Evolutionary conservation across 805 yeast genomes (phyloP).

Genomic region (Maudiozyma saulgeensis): DNA sequence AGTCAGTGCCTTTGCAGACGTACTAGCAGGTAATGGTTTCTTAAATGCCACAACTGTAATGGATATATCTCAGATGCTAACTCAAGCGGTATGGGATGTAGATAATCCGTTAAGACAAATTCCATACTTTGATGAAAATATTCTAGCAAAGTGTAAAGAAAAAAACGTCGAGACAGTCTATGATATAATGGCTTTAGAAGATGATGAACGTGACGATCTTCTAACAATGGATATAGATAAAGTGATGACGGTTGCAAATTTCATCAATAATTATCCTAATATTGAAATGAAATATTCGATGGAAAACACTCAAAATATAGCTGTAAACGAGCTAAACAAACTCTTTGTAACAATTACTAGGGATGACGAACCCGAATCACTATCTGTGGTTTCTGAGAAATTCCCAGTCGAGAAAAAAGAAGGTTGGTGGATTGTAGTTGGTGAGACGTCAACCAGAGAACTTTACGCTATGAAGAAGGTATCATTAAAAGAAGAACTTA

Average conservation of each 20-base stretch:
- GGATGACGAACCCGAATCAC: conserved; percentile 72
- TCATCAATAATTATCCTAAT: conserved; percentile 85
- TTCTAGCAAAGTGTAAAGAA: conserved; percentile 45
- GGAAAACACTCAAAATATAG: conserved; percentile 33
- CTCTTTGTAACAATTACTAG: conserved; percentile 45
- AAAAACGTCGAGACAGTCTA: conserved; percentile 59
- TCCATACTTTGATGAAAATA: conserved; percentile 47
- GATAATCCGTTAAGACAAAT: conserved; percentile 74
- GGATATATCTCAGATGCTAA: conserved; percentile 82
- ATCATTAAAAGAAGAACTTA: conserved; percentile 41
- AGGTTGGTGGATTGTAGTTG: conserved; percentile 83
- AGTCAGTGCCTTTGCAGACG: conserved; percentile 61
- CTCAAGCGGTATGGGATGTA: conserved; percentile 77
- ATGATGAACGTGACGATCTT: conserved; percentile 56
- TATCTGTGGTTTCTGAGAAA: conserved; percentile 46
- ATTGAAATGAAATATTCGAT: conserved; percentile 56
- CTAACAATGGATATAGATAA: conserved; percentile 44
- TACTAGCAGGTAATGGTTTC: conserved; percentile 69
- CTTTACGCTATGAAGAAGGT: conserved; percentile 67
- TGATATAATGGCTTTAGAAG: conserved; percentile 69
- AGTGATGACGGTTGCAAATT: conserved; percentile 64
- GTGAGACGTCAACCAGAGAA: conserved; percentile 50
- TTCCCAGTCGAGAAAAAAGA: conserved; percentile 49
- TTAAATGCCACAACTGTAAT: conserved; percentile 71
- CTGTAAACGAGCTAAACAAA: conserved; percentile 39